These are phyloP conservation scores for Diatrype stigma DNA, from an alignment of 2,329 filamentous ascomycete species.

Conservation along the genomic window DNA sequence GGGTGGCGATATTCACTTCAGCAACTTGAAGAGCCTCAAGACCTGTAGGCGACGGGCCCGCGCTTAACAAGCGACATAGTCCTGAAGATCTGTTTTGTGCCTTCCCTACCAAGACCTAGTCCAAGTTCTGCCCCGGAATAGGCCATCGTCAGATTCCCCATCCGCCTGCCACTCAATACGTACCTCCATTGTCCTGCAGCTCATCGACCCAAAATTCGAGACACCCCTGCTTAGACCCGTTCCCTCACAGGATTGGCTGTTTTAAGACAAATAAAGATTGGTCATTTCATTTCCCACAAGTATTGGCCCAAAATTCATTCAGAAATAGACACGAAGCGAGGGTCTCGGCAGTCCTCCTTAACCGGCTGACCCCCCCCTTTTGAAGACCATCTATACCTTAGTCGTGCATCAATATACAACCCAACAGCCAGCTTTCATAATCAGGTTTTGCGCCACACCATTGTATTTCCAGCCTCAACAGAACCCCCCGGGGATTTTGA, in stretches of 20 bases:
- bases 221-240: conserved; percentile 13
- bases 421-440: conserved; percentile 9
- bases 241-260: conserved; percentile 15
- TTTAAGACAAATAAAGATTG: conserved; percentile 9
- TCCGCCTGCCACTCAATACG: conserved; percentile 1
- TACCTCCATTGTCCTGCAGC: conserved; percentile 13
- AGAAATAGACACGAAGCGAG: conserved; percentile 14
- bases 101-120: not conserved
- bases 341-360: conserved; percentile 3
- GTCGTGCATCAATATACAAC: conserved; percentile 12
- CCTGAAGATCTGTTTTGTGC: not conserved
- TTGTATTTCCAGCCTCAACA: conserved; percentile 11
- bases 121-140: not conserved
- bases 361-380: conserved; percentile 15
- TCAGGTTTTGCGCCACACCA: conserved; percentile 15
- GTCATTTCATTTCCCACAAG: conserved; percentile 12
- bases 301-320: conserved; percentile 2
- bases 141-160: not conserved
- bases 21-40: not conserved
- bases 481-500: not conserved
- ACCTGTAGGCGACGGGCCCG: not conserved
- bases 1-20: not conserved
- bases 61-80: not conserved
- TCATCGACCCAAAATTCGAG: conserved; percentile 14
- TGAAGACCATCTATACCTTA: conserved; percentile 12